A percentile compares a stretch with the other conserved stretches of the same genome.
These are phyloP conservation scores for Chlorella vulgaris DNA, from an alignment of 139 green algal genomes.

Conservation along the genomic window DNA sequence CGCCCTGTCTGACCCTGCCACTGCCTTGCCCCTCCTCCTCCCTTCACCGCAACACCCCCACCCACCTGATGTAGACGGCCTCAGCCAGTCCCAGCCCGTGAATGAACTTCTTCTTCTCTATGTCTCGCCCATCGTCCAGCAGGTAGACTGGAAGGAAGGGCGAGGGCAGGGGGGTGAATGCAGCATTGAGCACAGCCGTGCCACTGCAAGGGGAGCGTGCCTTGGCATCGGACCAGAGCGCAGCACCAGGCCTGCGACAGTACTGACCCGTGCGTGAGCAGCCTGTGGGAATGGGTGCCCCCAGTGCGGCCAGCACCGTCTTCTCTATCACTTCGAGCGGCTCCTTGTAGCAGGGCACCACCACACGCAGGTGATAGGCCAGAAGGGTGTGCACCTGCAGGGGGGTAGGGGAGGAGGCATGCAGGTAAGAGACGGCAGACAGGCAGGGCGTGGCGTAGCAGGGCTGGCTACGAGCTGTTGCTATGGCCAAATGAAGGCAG, in stretches of 20 bases:
- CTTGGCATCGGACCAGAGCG: too few species aligned
- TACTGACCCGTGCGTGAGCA: slow-evolving; percentile 48
- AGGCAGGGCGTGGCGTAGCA: too few species aligned
- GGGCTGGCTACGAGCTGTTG: too few species aligned
- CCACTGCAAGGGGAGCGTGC: too few species aligned
- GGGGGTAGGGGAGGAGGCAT: neutral
- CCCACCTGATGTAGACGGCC: slow-evolving; percentile 67
- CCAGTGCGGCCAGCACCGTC: slow-evolving; percentile 57
- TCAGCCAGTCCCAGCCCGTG: slow-evolving; percentile 39
- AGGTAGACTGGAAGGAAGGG: slow-evolving; percentile 52
- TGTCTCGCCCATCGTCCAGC: slow-evolving; percentile 62
- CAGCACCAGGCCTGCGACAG: too few species aligned
- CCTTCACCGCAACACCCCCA: neutral
- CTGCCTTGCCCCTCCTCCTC: neutral
- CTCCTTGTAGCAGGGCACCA: slow-evolving; percentile 72
- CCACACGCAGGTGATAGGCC: slow-evolving; percentile 62
- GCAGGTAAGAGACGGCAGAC: neutral
- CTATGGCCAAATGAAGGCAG: too few species aligned
- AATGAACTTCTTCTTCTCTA: slow-evolving; percentile 55
- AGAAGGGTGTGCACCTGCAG: slow-evolving; percentile 36
- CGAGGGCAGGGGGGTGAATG: neutral
- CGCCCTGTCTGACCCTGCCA: too few species aligned
- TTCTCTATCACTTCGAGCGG: slow-evolving; percentile 60
- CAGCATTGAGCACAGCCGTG: neutral
- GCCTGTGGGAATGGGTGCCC: slow-evolving; percentile 47